Evolutionary conservation across 345 rosid genomes (phyloP), one percentile per base, ranked within the genome.

Genomic region (Stellera chamaejasme): DNA sequence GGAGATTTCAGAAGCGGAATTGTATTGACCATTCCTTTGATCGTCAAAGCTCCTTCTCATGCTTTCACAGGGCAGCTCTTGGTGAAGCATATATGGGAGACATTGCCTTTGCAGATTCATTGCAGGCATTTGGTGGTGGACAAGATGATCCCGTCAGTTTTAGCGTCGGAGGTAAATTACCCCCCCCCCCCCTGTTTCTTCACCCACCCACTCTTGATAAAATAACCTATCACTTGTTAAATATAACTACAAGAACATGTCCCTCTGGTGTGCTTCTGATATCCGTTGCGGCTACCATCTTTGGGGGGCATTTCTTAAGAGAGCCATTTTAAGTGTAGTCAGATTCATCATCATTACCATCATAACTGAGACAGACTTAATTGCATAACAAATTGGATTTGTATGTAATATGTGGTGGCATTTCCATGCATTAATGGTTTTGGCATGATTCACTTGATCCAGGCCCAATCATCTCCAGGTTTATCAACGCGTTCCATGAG

Each of bases 111-210:
- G 95, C 82, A 41, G 88, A 83, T 70, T 74, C 90, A 25, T 67
- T 90, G 54, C 90, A 90, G 79, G 85, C 73, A 72, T 86, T 86
- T 80, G 95, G 92, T 47, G 95, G 86, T 60, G 95, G 90, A 62
- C 85, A 74, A 51, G 97, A 90, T 73, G 95, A 90, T 71, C 90
- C 90, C 28, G 70, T 84, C 56, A 82, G 95, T 71, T 78, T 82
- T 43, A 83, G 92, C 6, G 80, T 84, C 16, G 97, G 97, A 90
- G 95, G 96, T 87, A 68, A 72, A 32, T 32, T 69, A 3, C 23
- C 23, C 23, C 23, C 23, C 23, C 23, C n/a, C n/a, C n/a, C n/a
- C 62, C 54, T 57, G 46, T 62, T 25, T 56, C 52, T 59, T 48
- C 54, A 45, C 58, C 42, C 56, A 56, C 27, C 36, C 52, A 25